Base-by-base conservation (phyloP, 2,329 filamentous ascomycete species). In the Falciphora oryzae region DNA sequence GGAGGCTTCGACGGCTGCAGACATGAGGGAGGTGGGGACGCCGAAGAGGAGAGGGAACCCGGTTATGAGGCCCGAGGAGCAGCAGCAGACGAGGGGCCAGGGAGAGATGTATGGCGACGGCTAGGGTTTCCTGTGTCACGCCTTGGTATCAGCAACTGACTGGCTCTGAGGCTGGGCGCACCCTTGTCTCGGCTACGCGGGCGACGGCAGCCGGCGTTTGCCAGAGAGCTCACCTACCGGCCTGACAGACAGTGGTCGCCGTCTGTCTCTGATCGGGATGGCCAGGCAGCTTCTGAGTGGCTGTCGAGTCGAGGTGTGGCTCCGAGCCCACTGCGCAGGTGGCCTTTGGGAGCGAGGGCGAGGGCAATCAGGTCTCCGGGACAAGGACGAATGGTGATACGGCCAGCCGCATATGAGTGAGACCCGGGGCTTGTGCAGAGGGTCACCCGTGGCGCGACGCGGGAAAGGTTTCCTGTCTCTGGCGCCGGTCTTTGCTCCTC, bases 1-100 rank as follows among this genome's bases (percentile, higher is more conserved):
- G 66, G 72, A 67, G 66, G 69, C 66, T 61, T 72, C 72, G 65
- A 72, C 71, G 60, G 71, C 69, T 65, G 72, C 69, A 71, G 74
- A 74, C 75, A 76, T 77, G 72, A 68, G 69, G 68, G 65, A 62
- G 25, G 28, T 64, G 57, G 38, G 29, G 29, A 57, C 27, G 53
- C 13, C 14, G 60, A 59, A 32, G 18, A 53, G 22, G 28, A 65
- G 60, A 56, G 56, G 35, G 38, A 62, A 53, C 14, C 11, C 31
- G 31, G 35, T 29, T 35, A 62, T 13, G 38, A 50, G 25, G 44
- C 44, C 61, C 35, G 35, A 28, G 44, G 13, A 44, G 28, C 28
- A 29, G 10, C 29, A 16, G 25, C 35, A 25, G 35, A 29, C 61
- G 61, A 61, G 61, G 38, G 38, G 44, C 13, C 44, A 31, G n/a